Percentiles rank a stretch among this genome's conserved stretches.
Conservation (phyloP, 2,329 filamentous ascomycete genomes). For the Penicillium sclerotigenum region DNA sequence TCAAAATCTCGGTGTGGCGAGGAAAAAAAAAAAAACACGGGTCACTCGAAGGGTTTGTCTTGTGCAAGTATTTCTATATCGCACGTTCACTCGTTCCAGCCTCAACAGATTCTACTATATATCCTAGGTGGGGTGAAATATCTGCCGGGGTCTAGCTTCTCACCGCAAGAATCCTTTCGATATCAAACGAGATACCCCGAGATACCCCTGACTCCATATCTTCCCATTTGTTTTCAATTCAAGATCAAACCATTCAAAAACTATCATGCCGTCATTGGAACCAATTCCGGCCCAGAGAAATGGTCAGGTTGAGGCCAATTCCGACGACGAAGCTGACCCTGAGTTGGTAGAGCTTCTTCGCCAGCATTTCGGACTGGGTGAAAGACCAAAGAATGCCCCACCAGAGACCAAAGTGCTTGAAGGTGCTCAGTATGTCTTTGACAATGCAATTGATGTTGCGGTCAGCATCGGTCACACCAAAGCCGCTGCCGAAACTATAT, state of each 20-base stretch:
- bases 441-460: conserved; percentile 90
- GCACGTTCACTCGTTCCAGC: background rate
- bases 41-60: background rate
- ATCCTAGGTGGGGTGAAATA: background rate
- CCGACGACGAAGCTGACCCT: conserved; percentile 84
- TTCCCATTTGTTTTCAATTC: background rate
- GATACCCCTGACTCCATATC: conserved; percentile 3
- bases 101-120: background rate
- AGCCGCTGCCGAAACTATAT: conserved; percentile 74
- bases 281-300: conserved; percentile 13
- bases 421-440: conserved; percentile 79
- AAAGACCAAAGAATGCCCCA: conserved; percentile 52
- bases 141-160: background rate
- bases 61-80: background rate
- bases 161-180: background rate
- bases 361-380: conserved; percentile 67
- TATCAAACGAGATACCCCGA: conserved; percentile 2
- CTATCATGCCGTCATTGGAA: conserved; percentile 20
- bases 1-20: conserved; percentile 22
- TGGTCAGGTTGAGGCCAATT: conserved; percentile 56
- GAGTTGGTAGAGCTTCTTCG: conserved; percentile 84
- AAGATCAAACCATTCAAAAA: background rate
- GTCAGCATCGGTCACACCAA: conserved; percentile 81
- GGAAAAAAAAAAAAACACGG: background rate
- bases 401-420: conserved; percentile 79